Evolutionary conservation across 768 basidiomycete genomes (phyloP), one percentile per base, ranked within the genome.

Genomic region (Rhizopogon sp.): DNA sequence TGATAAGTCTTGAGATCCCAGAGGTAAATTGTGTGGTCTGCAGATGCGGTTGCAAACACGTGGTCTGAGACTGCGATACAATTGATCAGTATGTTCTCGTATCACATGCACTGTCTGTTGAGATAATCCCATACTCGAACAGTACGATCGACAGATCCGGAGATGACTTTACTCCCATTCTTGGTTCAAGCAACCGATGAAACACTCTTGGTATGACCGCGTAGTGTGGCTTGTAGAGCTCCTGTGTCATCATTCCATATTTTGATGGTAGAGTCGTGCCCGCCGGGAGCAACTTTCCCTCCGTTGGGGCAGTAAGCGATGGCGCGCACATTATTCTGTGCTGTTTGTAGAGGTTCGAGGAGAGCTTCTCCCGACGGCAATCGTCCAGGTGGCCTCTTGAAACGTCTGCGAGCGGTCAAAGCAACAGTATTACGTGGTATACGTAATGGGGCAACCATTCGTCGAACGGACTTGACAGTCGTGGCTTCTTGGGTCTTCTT

Each of bases 301-400:
- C 67, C 66, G 17, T 60, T 58, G 6, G 53, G 46, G 10, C 59
- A 66, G 57, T 63, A 63, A 9, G 62, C 56, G 3, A 66, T 41
- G 7, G 56, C 20, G 3, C 72, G 73, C 39, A 65, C 58, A 8
- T 25, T 45, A 9, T 49, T 35, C 8, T 42, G 45, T 33, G 60
- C 56, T 1, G 60, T 65, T n/a, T 25, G 7, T 9, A 61, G 37
- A 25, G 54, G 52, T 35, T 16, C 20, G 41, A 44, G 17, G 14
- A 46, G 10, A n/a, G 22, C 28, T 2, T 45, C 4, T 5, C 52
- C 52, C n/a, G 43, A 33, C 10, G 31, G 31, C 9, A 11, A 35
- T 11, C 62, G 31, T 31, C 31, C 1, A 31, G 8, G 31, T 7
- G 1, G 9, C 9, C 3, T 33, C 31, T 3, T 20, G 20, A 20